Evolutionary conservation across 1,139 yeast species (phyloP), one percentile per base, ranked within the genome.

Genomic region (Saccharomyces hybrid): DNA sequence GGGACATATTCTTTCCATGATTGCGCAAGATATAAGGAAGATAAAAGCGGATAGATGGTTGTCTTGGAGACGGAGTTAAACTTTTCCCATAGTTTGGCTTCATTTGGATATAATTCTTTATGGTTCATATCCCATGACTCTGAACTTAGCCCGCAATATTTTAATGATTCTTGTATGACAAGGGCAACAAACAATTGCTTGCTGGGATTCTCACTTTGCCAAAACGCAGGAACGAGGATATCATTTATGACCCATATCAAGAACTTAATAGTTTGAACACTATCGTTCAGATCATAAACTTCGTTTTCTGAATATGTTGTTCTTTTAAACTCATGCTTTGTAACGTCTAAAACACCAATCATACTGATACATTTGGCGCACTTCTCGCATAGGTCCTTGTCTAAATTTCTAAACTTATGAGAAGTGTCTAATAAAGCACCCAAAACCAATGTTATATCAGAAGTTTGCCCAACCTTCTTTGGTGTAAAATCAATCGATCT

Each of bases 131-230:
- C 74, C 56, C 73, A 69, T 4, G 71, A 66, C 2, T 67, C 56
- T 3, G 71, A 65, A 51, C 75, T 79, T 34, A 88, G 71, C 1
- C 81, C 82, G 67, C 93, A 78, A 11, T 84, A 79, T 57, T 82
- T 82, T 52, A 93, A 71, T 51, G 86, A 84, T 60, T 88, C 95
- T 67, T 95, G 99, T 80, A 95, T 88, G 0, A 95, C 88, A 70
- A 81, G 87, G 0, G 97, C 97, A 38, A 91, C 78, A 65, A 86
- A 88, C 58, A 88, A 76, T 67, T 95, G 99, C 52, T 84, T 82
- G 27, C 82, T 81, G 0, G 99, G 97, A 65, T 90, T 90, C 50
- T 86, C 87, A 0, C 97, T 86, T 0, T 97, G 90, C 82, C 95
- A 85, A 68, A 90, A 91, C 1, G 89, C 81, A 48, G 87, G 88